A percentile compares a stretch with the other conserved stretches of the same genome.
These are phyloP conservation scores for Solanum corneliomulleri DNA, from an alignment of 257 asterid species.

Conservation along the genomic window DNA sequence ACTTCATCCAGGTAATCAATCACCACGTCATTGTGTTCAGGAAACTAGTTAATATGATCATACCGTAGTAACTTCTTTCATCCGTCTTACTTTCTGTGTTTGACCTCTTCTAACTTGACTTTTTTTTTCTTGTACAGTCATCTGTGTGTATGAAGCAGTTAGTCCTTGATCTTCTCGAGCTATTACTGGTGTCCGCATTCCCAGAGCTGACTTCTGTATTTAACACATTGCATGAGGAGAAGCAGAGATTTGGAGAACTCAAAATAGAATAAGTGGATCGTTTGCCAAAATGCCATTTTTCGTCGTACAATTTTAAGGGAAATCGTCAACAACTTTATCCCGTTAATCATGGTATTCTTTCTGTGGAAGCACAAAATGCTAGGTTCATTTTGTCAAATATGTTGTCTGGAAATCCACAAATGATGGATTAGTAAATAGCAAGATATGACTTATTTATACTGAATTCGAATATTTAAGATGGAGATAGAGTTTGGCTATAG, in stretches of 20 bases:
- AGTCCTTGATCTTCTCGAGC: conserved; percentile 65
- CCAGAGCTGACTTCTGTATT: conserved; percentile 71
- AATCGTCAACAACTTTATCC: background rate
- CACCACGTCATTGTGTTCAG: background rate
- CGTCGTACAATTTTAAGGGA: background rate
- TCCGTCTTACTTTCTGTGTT: background rate
- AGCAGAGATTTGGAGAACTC: conserved; percentile 55
- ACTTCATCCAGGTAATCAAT: conserved; percentile 76
- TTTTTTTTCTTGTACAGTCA: conserved; percentile 34
- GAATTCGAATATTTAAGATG: background rate
- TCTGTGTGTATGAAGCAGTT: conserved; percentile 72
- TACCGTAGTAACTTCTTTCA: background rate
- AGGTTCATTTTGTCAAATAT: background rate
- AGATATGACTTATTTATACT: background rate
- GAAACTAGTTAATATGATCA: background rate
- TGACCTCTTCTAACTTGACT: background rate
- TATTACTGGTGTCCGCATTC: conserved; percentile 59
- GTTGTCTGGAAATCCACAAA: background rate
- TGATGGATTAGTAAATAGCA: background rate
- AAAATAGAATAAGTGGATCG: conserved; percentile 2
- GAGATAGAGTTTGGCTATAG: background rate
- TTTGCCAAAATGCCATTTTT: background rate
- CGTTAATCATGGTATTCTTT: background rate
- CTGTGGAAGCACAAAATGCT: background rate
- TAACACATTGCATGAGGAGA: conserved; percentile 46